Percentiles rank a stretch among this genome's conserved stretches.
These are phyloP conservation scores for Ogataea paraovalis DNA, from an alignment of 805 yeast species.

Conservation along the genomic window DNA sequence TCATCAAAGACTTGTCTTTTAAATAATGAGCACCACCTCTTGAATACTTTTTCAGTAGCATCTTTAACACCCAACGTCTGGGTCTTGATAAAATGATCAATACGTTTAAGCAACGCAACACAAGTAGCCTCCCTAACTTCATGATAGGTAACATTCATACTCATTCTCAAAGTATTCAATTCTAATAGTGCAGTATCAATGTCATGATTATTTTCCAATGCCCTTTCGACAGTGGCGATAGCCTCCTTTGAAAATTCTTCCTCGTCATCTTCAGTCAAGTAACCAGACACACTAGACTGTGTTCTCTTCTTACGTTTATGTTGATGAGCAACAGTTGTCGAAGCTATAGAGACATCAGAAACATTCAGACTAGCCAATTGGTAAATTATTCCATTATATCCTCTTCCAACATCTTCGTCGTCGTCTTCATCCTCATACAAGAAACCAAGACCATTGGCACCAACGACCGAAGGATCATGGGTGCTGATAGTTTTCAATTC, in stretches of 20 bases:
- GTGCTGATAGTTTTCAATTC: slow-evolving; percentile 11
- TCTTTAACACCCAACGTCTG: slow-evolving; percentile 71
- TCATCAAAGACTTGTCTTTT: slow-evolving; percentile 79
- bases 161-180: slow-evolving; percentile 92
- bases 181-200: slow-evolving; percentile 90
- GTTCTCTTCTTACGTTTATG: slow-evolving; percentile 37
- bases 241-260: slow-evolving; percentile 88
- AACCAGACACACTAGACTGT: slow-evolving; percentile 32
- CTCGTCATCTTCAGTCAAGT: slow-evolving; percentile 38
- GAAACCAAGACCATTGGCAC: slow-evolving; percentile 48
- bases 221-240: slow-evolving; percentile 87
- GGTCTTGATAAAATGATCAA: slow-evolving; percentile 70
- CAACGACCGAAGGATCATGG: slow-evolving; percentile 35
- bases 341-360: slow-evolving; percentile 52
- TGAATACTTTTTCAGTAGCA: slow-evolving; percentile 72
- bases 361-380: slow-evolving; percentile 42
- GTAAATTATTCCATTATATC: slow-evolving; percentile 39
- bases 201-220: slow-evolving; percentile 88
- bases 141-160: slow-evolving; percentile 92
- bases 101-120: slow-evolving; percentile 64
- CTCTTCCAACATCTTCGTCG: slow-evolving; percentile 27
- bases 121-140: slow-evolving; percentile 84
- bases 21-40: slow-evolving; percentile 78
- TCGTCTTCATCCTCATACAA: slow-evolving; percentile 51
- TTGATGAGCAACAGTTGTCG: slow-evolving; percentile 34